These are phyloP conservation scores for Stenogyne calaminthoides DNA, from an alignment of 305 asterid genomes.

Conservation along the genomic window DNA sequence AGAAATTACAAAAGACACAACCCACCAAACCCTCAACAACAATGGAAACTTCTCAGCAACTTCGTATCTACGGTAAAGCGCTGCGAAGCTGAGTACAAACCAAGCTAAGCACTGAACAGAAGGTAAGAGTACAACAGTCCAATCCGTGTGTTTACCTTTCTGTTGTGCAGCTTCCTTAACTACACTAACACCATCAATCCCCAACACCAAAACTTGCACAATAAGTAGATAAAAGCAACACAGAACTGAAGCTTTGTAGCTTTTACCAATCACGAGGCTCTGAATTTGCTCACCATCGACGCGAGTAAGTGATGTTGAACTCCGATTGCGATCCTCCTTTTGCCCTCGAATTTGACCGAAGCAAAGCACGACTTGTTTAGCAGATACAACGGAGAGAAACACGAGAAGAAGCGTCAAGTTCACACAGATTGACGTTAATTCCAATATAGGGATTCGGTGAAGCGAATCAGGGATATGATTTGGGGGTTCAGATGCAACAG, in stretches of 20 bases:
- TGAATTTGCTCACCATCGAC: constrained; percentile 53
- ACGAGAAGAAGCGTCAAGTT: constrained; percentile 70
- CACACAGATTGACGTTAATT: constrained; percentile 72
- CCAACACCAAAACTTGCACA: constrained; percentile 65
- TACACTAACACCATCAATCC: constrained; percentile 58
- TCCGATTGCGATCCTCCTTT: constrained; percentile 53
- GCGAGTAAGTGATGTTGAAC: constrained; percentile 36
- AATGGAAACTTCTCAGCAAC: constrained; percentile 56
- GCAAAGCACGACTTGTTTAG: constrained; percentile 61
- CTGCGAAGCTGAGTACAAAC: constrained; percentile 70
- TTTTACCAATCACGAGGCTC: constrained; percentile 54
- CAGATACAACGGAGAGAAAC: constrained; percentile 69
- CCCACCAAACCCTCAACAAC: constrained; percentile 89
- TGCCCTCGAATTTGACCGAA: constrained; percentile 53
- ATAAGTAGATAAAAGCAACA: constrained; percentile 75
- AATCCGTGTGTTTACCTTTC: constrained; percentile 35
- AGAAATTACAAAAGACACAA: constrained; percentile 63
- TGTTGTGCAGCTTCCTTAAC: constrained; percentile 47
- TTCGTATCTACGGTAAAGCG: constrained; percentile 62
- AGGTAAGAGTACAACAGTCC: constrained; percentile 66
- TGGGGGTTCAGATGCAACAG: constrained; percentile 32
- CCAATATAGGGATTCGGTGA: constrained; percentile 58
- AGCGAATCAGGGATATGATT: constrained; percentile 41
- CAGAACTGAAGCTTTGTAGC: constrained; percentile 58
- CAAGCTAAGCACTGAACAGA: constrained; percentile 69